Evolutionary conservation across 2,329 filamentous ascomycete species (phyloP).

Genomic region (Diaporthe eres): DNA sequence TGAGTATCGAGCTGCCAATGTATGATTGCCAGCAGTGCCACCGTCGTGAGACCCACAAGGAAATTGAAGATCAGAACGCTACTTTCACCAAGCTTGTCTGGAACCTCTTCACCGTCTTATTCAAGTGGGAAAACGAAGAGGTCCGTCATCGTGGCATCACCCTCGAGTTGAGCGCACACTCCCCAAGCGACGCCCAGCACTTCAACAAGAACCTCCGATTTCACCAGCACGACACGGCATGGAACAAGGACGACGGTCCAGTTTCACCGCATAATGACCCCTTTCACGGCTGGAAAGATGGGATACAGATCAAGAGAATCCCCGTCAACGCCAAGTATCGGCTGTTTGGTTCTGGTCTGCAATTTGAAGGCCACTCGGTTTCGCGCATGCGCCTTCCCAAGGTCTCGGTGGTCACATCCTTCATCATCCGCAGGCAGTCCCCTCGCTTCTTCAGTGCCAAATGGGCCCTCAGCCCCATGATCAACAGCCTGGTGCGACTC

Average conservation of each 20-base stretch:
- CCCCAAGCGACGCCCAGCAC: not conserved
- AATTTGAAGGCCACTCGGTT: not conserved
- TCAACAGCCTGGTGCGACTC: not conserved
- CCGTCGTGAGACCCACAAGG: not conserved
- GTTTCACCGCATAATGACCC: not conserved
- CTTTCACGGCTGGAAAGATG: not conserved
- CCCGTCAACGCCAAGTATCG: not conserved
- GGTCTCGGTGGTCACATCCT: not conserved
- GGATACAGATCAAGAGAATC: not conserved
- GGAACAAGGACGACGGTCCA: not conserved
- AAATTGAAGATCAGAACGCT: not conserved
- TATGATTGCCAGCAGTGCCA: slow-evolving; percentile 25
- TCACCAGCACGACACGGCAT: not conserved
- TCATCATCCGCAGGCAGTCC: not conserved
- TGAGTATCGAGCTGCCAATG: slow-evolving; percentile 27
- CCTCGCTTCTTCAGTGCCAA: not conserved
- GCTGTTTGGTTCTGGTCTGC: not conserved
- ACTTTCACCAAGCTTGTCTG: not conserved
- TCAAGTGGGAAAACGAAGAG: not conserved
- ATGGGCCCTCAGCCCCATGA: not conserved
- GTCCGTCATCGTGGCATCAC: not conserved
- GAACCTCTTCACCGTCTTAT: not conserved
- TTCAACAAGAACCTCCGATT: slow-evolving; percentile 19
- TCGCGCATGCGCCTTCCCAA: not conserved
- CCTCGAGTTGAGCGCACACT: slow-evolving; percentile 4